Base-by-base conservation (phyloP, 2,329 filamentous ascomycete genomes). In the Didymellaceae sp. region DNA sequence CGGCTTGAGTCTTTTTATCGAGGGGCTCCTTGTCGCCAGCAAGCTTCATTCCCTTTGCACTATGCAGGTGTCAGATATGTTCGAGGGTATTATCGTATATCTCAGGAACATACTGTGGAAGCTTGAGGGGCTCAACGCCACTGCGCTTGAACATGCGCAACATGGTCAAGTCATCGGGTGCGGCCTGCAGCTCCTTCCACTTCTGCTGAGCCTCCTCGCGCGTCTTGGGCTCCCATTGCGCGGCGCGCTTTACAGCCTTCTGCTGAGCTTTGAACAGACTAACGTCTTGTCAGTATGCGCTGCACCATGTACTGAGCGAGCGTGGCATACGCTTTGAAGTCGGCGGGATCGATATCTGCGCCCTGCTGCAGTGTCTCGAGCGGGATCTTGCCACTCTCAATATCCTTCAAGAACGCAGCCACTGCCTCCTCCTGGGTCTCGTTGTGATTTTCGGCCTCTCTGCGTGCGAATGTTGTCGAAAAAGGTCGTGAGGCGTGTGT, bases 111-210 rank as follows among this genome's bases (percentile, higher is more conserved):
- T 55, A 73, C 70, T 72, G 69, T 48, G 68, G 68, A 9, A 72
- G 44, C 52, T 70, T 66, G 47, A 72, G 65, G 6, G 67, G 66
- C 41, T 73, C 67, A 2, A 73, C 40, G 17, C 70, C 70, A 17
- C 54, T 61, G 26, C 57, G 51, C 53, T 71, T 72, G 57, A 66
- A 72, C 44, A 66, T 60, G 22, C 63, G 57, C 16, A 73, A 54
- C 14, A 73, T 41, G 6, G 59, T 64, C 14, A 59, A 21, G 37
- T 71, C 61, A 35, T 72, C 69, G 14, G 69, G 70, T 17, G 59
- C 59, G 24, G 63, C 57, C 53, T 67, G 62, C 54, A 68, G 11
- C 37, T 66, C 57, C 52, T 68, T 59, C 68, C 67, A 70, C 52
- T 53, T 46, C 43, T 57, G 52, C 44, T 62, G 48, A 14, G 67